Percentiles rank a stretch among this genome's conserved stretches.
phyloP scores from a whole-genome alignment of 139 green algal species.

The Marvania coccoides region DNA sequence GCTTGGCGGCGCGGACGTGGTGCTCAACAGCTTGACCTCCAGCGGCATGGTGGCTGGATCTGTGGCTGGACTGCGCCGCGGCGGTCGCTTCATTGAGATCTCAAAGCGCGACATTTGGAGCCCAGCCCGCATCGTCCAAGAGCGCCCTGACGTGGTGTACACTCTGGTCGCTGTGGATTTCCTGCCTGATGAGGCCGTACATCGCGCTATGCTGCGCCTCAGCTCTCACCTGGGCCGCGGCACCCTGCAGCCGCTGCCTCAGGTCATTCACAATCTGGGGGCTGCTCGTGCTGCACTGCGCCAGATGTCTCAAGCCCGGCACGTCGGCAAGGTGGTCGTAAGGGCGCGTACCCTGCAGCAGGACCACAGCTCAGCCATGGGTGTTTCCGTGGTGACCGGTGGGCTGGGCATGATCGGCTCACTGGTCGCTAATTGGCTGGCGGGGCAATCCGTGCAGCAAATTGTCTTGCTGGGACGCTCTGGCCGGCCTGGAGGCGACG shows the following conservation, averaged over 20 bases:
- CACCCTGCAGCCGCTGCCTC: conserved; percentile 38
- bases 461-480: conserved; percentile 17
- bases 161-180: conserved; percentile 79
- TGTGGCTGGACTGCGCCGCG: conserved; percentile 40
- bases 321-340: conserved; percentile 82
- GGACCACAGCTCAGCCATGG: not conserved
- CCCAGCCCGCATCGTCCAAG: conserved; percentile 29
- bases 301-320: conserved; percentile 70
- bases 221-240: conserved; percentile 29
- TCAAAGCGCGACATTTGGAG: conserved; percentile 80
- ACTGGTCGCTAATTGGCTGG: conserved; percentile 58
- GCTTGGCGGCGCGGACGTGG: conserved; percentile 4
- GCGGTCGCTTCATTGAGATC: conserved; percentile 67
- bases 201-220: not conserved
- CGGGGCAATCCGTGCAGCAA: conserved; percentile 2
- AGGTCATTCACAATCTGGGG: conserved; percentile 30
- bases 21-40: conserved; percentile 74
- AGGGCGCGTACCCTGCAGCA: not conserved
- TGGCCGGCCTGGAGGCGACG: not conserved
- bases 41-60: conserved; percentile 71
- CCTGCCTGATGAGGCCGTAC: conserved; percentile 35
- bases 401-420: conserved; percentile 34
- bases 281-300: conserved; percentile 55
- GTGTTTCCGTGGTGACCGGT: conserved; percentile 21
- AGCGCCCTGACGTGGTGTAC: conserved; percentile 65